These are phyloP conservation scores for Yamadazyma conglobata DNA, from an alignment of 1,139 yeast species.

Conservation along the genomic window DNA sequence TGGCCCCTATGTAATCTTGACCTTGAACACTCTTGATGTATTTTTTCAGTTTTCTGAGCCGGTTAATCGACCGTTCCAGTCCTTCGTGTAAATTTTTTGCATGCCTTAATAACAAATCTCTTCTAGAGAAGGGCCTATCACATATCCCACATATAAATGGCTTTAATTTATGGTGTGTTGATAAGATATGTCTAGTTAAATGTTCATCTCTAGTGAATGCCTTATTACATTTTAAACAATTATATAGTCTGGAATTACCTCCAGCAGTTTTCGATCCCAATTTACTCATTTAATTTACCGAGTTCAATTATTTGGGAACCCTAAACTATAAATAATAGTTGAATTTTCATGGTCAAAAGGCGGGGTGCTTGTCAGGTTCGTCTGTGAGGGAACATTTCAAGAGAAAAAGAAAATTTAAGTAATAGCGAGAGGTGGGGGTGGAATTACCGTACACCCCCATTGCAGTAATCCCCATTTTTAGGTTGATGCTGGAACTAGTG, in stretches of 20 bases:
- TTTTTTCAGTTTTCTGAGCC: conserved; percentile 34
- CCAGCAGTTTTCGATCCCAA: conserved; percentile 45
- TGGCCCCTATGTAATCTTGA: too few species aligned
- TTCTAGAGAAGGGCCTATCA: conserved; percentile 87
- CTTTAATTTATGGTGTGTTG: conserved; percentile 46
- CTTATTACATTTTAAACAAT: conserved; percentile 41
- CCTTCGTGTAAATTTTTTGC: conserved; percentile 90
- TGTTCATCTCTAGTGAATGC: conserved; percentile 51
- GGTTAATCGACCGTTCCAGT: conserved; percentile 45
- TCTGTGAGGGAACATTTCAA: too few species aligned
- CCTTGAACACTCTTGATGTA: conserved; percentile 1
- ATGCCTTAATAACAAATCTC: conserved; percentile 87
- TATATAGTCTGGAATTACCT: conserved; percentile 43
- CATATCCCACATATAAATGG: conserved; percentile 86
- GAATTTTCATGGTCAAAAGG: too few species aligned
- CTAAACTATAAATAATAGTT: too few species aligned
- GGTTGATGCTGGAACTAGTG: too few species aligned
- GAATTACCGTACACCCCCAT: too few species aligned
- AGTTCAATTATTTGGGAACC: too few species aligned
- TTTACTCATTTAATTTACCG: conserved; percentile 21
- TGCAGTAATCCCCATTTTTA: too few species aligned
- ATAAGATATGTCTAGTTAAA: conserved; percentile 41
- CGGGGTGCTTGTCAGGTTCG: conserved; percentile 1
- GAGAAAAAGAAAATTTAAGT: too few species aligned
- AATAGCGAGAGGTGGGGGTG: too few species aligned